Evolutionary conservation across 495 filamentous ascomycete species (phyloP).

Genomic region (Pyrenula massariospora): DNA sequence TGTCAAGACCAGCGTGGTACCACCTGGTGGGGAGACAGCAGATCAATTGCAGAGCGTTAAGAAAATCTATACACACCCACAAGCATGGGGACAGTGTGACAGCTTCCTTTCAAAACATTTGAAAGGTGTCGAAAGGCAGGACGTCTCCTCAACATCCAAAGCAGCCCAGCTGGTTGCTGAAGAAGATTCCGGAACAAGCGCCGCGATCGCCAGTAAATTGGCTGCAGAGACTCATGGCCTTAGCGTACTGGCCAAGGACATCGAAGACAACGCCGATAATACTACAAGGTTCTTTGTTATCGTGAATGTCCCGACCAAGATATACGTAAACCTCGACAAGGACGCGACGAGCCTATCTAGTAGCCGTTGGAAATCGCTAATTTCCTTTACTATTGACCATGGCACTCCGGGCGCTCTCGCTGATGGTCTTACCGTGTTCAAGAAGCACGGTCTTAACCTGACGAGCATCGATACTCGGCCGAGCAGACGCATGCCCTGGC

Average conservation of each 20-base stretch:
- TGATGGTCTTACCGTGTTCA: constrained; percentile 68
- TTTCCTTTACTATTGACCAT: constrained; percentile 75
- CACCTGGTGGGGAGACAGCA: constrained; percentile 17
- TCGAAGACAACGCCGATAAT: constrained; percentile 80
- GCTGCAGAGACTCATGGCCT: constrained; percentile 59
- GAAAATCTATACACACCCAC: constrained; percentile 77
- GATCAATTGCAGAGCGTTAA: constrained; percentile 19
- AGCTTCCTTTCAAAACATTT: constrained; percentile 55
- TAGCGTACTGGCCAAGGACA: constrained; percentile 54
- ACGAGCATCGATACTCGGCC: constrained; percentile 86
- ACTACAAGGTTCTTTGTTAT: constrained; percentile 81
- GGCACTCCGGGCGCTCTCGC: constrained; percentile 68
- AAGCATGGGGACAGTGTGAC: constrained; percentile 90
- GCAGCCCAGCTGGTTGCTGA: constrained; percentile 64
- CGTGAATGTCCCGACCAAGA: constrained; percentile 21
- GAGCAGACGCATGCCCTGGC: constrained; percentile 62
- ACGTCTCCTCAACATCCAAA: constrained; percentile 76
- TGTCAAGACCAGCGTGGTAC: constrained; percentile 24
- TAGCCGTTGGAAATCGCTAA: constrained; percentile 48
- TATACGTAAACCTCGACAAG: background rate
- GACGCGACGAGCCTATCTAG: background rate
- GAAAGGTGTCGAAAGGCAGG: constrained; percentile 60
- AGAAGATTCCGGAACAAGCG: constrained; percentile 44
- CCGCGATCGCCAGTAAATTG: constrained; percentile 64
- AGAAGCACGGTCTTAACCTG: constrained; percentile 58